Evolutionary conservation across 805 yeast species (phyloP).

Genomic region (Yamadazyma tumulicola): DNA sequence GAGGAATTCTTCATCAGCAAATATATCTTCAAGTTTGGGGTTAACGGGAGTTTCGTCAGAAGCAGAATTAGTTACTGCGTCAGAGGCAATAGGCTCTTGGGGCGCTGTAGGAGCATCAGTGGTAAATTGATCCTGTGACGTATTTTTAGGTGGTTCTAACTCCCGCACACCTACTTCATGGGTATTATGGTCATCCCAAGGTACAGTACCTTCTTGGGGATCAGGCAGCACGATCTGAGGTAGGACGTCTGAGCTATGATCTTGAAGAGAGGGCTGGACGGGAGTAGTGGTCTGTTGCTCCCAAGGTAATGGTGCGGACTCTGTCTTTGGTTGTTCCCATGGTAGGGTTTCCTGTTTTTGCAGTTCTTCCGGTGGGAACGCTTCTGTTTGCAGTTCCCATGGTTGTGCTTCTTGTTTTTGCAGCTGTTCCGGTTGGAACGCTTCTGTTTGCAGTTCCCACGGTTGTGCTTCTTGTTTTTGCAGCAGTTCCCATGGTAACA

Average conservation of each 20-base stretch:
- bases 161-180: too few species aligned
- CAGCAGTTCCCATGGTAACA: conserved; percentile 6
- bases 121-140: too few species aligned
- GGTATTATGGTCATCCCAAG: background rate
- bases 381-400: conserved; percentile 13
- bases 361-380: conserved; percentile 9
- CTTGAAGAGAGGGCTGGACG: conserved; percentile 1
- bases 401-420: conserved; percentile 10
- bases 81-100: too few species aligned
- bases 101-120: too few species aligned
- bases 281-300: background rate
- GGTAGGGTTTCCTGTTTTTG: background rate
- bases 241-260: conserved; percentile 12
- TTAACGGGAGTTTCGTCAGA: background rate
- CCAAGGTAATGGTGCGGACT: too few species aligned
- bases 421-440: conserved; percentile 7
- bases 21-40: conserved; percentile 3
- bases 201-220: background rate
- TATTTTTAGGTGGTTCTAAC: too few species aligned
- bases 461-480: conserved; percentile 10
- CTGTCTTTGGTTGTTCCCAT: background rate
- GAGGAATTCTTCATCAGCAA: conserved; percentile 17
- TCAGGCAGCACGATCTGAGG: too few species aligned
- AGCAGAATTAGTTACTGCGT: too few species aligned
- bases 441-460: conserved; percentile 13